A percentile compares a stretch with the other conserved stretches of the same genome.
Evolutionary conservation across 2,329 filamentous ascomycete species (phyloP).

Genomic region (Cryphonectria japonica): DNA sequence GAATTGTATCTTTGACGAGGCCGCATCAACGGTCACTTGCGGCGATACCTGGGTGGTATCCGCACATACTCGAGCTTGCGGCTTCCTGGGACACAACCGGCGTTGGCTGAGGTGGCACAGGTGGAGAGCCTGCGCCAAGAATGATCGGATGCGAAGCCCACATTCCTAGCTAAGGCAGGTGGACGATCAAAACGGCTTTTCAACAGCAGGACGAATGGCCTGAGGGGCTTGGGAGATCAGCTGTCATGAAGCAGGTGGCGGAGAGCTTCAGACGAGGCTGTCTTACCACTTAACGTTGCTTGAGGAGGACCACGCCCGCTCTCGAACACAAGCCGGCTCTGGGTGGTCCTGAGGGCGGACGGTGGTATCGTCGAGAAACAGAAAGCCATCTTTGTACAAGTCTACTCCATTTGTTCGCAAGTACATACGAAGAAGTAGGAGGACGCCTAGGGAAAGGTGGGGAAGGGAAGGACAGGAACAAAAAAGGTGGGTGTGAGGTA

Average conservation of each 20-base stretch:
- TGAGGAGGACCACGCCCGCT: background rate
- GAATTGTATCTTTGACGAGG: slow-evolving; percentile 45
- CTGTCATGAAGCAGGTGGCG: background rate
- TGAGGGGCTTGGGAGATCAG: background rate
- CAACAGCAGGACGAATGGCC: background rate
- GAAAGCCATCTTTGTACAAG: no score
- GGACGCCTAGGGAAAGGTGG: no score
- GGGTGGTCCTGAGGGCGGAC: background rate
- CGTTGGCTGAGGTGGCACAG: background rate
- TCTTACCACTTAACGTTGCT: background rate
- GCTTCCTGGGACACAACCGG: background rate
- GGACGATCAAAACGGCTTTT: background rate
- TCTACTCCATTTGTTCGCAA: no score
- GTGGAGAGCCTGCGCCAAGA: background rate
- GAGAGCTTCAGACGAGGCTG: background rate
- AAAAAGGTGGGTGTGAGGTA: no score
- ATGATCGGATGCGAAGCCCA: background rate
- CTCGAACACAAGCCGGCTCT: background rate
- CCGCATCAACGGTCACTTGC: slow-evolving; percentile 40
- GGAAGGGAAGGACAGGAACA: no score
- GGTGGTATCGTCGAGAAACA: no score
- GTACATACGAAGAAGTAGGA: no score
- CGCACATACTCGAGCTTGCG: background rate
- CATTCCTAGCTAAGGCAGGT: background rate
- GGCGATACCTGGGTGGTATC: background rate